phyloP scores from a whole-genome alignment of 192 early-diverging fungal genomes.

The Dissophora ornata region DNA sequence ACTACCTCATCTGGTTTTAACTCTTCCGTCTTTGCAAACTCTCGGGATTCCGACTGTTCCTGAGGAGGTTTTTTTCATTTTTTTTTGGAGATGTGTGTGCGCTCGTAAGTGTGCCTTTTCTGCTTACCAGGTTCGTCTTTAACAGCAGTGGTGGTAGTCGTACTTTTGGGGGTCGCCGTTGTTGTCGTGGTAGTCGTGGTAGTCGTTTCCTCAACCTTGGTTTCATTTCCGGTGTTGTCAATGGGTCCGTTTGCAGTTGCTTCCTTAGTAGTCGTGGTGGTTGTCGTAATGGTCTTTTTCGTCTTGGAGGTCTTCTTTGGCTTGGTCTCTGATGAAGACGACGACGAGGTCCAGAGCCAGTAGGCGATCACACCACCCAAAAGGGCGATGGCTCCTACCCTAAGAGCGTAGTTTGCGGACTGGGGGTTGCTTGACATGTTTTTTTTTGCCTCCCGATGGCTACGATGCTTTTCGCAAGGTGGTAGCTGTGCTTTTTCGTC shows the following conservation, averaged over 20 bases:
- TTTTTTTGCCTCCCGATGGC: no score
- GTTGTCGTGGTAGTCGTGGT: not conserved
- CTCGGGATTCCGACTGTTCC: no score
- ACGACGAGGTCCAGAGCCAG: slow-evolving; percentile 12
- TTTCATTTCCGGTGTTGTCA: no score
- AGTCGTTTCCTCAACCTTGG: not conserved
- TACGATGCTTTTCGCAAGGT: no score
- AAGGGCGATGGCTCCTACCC: slow-evolving; percentile 15
- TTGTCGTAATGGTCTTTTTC: not conserved
- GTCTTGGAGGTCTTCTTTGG: slow-evolving; percentile 3
- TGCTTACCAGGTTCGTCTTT: not conserved
- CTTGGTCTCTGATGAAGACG: not conserved
- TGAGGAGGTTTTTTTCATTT: no score
- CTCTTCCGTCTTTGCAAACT: no score
- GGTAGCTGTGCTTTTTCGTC: no score
- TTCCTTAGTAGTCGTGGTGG: not conserved
- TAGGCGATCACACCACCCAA: slow-evolving; percentile 4
- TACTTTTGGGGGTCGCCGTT: not conserved
- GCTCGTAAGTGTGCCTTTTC: not conserved
- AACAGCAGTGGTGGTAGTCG: slow-evolving; percentile 2
- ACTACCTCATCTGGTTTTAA: no score
- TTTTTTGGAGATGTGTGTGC: no score
- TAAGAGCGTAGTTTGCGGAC: not conserved
- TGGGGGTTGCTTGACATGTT: no score
- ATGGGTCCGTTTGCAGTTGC: no score